Conservation (phyloP, 306 rosid genomes). For the Carpinus viminea region DNA sequence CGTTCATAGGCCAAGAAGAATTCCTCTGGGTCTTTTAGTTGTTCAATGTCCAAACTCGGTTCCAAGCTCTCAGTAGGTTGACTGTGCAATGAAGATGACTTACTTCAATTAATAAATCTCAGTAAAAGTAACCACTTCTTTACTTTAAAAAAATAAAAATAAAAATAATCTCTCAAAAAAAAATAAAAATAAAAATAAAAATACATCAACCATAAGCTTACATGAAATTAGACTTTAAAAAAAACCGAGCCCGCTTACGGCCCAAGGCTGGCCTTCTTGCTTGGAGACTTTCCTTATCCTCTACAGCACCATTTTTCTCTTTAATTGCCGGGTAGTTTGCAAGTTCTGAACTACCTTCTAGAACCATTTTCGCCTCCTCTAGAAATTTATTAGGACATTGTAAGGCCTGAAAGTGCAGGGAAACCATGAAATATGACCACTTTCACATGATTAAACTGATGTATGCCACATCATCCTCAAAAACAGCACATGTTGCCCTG, state of each 20-base stretch:
- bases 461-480: neutral
- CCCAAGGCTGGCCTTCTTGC: conserved; percentile 71
- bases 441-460: neutral
- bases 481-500: neutral
- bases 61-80: conserved; percentile 51
- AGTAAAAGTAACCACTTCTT: neutral
- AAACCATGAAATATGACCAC: conserved; percentile 3
- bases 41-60: conserved; percentile 50
- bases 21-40: conserved; percentile 58
- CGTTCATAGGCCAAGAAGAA: conserved; percentile 67
- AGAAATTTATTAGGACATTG: conserved; percentile 45
- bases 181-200: neutral
- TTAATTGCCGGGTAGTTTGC: conserved; percentile 21
- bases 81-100: conserved; percentile 37
- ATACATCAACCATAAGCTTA: conserved; percentile 18
- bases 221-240: conserved; percentile 56
- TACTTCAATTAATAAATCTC: conserved; percentile 2
- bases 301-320: conserved; percentile 26
- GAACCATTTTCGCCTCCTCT: conserved; percentile 46
- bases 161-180: too few relatives aligned
- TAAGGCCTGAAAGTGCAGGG: conserved; percentile 45
- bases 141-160: neutral
- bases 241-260: conserved; percentile 67
- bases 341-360: conserved; percentile 29
- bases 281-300: conserved; percentile 48